Percentiles rank a stretch among this genome's conserved stretches.
Evolutionary conservation across 306 rosid genomes (phyloP).

Genomic region (Prunus padus): DNA sequence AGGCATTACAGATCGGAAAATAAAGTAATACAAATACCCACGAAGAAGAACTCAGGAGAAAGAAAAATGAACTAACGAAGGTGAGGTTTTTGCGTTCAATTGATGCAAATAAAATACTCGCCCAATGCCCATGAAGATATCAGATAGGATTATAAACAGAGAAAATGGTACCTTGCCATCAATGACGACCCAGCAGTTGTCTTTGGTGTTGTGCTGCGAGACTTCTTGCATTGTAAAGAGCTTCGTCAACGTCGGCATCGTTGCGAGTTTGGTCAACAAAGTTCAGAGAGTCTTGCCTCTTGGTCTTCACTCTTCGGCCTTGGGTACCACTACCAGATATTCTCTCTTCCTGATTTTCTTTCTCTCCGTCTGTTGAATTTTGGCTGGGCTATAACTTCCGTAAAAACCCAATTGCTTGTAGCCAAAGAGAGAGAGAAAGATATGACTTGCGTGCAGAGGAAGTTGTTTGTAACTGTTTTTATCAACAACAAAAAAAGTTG

Average conservation of each 20-base stretch:
- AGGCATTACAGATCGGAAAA: neutral
- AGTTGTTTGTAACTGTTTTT: neutral
- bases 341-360: neutral
- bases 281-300: neutral
- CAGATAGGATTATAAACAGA: neutral
- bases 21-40: neutral
- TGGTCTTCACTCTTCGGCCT: neutral
- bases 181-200: conserved; percentile 85
- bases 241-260: conserved; percentile 64
- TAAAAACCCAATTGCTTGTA: neutral
- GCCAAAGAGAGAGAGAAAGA: neutral
- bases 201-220: conserved; percentile 60
- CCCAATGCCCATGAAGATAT: conserved; percentile 1
- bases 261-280: neutral
- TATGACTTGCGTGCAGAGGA: neutral
- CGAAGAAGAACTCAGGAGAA: neutral
- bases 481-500: too few species aligned
- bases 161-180: conserved; percentile 61
- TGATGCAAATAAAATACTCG: neutral
- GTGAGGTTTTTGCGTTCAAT: neutral
- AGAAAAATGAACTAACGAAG: neutral
- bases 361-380: neutral
- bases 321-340: neutral
- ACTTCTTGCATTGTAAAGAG: conserved; percentile 63
- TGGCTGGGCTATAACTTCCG: neutral